Evolutionary conservation across 139 green algal species (phyloP), one percentile per base, ranked within the genome.

Genomic region (Tetradesmus obliquus): DNA sequence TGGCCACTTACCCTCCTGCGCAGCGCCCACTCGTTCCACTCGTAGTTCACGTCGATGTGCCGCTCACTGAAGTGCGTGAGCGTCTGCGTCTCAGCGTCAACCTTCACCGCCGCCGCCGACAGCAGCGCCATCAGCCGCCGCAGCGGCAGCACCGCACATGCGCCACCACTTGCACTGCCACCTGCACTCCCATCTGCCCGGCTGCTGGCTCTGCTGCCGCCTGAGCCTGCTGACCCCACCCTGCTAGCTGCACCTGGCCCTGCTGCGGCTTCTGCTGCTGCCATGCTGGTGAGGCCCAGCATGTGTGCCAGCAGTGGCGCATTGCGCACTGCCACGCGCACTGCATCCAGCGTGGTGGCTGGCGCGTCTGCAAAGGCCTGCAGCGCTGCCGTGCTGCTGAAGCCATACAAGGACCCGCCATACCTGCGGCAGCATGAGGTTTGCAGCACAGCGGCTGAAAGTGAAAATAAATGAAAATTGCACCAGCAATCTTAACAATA

Each of bases 11-110:
- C 94, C 51, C 95, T 89, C 53, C 95, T 86, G 51, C 96, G 93
- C 72, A 98, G 93, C 24, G 95, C 95, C 96, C 96, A 98, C 89
- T 97, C 95, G 82, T 97, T 97, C 95, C 95, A 98, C 91, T 97
- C 94, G 83, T 97, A 96, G 19, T 92, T 93, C 79, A 93, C 60
- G 91, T 97, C 96, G 24, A 98, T 94, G 81, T 95, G 45, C 10
- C 87, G 69, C 91, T 98, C 96, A 74, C 94, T n/a, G 45, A 97
- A 94, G 93, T 98, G 96, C 9, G 93, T 95, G 2, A 92, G 93
- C 45, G 96, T 98, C 92, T 98, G 96, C 55, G 92, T 96, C 62
- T 92, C 96, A 90, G 95, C 97, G 60, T 97, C 95, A 55, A 95
- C 88, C 91, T 95, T 87, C 10, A 95, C 53, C 74, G 87, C 51